Conservation (phyloP, 148 eudicot species). For the Spergularia marina region DNA sequence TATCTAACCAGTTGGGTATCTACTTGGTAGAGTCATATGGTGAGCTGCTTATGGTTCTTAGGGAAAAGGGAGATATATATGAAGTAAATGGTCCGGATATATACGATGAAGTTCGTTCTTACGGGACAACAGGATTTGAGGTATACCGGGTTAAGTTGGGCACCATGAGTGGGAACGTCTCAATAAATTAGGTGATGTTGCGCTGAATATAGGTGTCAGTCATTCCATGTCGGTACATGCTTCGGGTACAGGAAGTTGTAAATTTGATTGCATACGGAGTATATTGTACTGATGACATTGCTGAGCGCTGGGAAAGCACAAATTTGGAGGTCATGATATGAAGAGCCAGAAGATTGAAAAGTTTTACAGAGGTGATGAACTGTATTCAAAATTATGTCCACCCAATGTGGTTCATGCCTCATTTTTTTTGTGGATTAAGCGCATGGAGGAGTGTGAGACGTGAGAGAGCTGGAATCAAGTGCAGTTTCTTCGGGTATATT, state of each 20-base stretch:
- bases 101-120: background rate
- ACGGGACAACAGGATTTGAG: background rate
- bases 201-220: slow-evolving; percentile 6
- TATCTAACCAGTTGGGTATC: background rate
- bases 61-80: too few relatives aligned
- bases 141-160: background rate
- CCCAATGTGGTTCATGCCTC: slow-evolving; percentile 10
- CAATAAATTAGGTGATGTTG: background rate
- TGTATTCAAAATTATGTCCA: background rate
- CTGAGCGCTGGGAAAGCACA: background rate
- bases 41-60: background rate
- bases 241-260: background rate
- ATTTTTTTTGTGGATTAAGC: too few relatives aligned
- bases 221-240: background rate
- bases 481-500: too few relatives aligned
- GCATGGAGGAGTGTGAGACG: too few relatives aligned
- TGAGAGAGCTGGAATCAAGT: too few relatives aligned
- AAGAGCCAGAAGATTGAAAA: background rate
- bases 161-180: background rate
- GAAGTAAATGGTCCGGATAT: too few relatives aligned
- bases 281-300: slow-evolving; percentile 15
- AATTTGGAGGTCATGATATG: slow-evolving; percentile 3
- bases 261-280: background rate
- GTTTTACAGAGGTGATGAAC: background rate
- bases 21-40: slow-evolving; percentile 8